phyloP scores from a whole-genome alignment of 2,329 filamentous ascomycete species.

The Chaetothyriales sp. region DNA sequence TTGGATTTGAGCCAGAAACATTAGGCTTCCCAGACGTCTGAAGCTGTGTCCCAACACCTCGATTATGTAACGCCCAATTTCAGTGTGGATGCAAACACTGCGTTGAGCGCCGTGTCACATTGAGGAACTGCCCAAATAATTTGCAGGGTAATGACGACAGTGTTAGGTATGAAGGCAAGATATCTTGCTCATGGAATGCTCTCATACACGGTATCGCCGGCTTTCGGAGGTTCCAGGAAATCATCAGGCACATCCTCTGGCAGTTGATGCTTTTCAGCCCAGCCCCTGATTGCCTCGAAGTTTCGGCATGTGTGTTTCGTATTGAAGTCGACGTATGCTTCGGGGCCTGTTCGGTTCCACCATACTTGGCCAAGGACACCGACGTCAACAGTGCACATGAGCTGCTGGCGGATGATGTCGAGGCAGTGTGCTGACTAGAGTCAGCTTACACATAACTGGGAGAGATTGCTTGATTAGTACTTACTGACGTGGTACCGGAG shows the following conservation, averaged over 20 bases:
- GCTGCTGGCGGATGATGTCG: slow-evolving; percentile 47
- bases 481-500: slow-evolving; percentile 38
- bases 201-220: neutral
- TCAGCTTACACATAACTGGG: neutral
- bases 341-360: slow-evolving; percentile 34
- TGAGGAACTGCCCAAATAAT: neutral
- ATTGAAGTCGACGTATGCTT: slow-evolving; percentile 49
- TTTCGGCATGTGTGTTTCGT: slow-evolving; percentile 47
- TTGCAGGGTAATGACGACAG: no score
- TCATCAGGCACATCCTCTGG: slow-evolving; percentile 31
- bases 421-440: slow-evolving; percentile 38
- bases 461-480: neutral
- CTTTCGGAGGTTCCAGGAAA: slow-evolving; percentile 29
- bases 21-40: no score
- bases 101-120: no score
- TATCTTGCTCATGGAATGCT: neutral
- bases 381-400: slow-evolving; percentile 51
- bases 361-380: slow-evolving; percentile 50
- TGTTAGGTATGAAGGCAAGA: neutral
- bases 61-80: no score
- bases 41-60: no score
- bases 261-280: slow-evolving; percentile 42
- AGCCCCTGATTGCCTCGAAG: slow-evolving; percentile 39
- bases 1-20: no score
- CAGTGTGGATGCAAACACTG: no score